Percentiles rank a stretch among this genome's conserved stretches.
Evolutionary conservation across 306 rosid genomes (phyloP).

Genomic region (Boehmeria nivea): DNA sequence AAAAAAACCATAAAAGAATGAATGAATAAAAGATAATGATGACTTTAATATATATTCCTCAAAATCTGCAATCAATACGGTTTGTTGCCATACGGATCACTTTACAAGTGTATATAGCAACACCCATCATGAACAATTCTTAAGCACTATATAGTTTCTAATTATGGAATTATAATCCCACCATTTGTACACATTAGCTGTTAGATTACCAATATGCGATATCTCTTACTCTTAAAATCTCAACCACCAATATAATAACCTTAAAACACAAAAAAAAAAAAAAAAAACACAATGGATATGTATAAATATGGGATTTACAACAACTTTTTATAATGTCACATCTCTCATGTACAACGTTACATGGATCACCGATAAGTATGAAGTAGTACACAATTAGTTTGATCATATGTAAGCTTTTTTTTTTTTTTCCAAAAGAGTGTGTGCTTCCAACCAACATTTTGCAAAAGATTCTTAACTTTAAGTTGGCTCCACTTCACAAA

Average conservation of each 20-base stretch:
- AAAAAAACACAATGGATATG: background rate
- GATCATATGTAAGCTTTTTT: background rate
- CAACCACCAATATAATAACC: background rate
- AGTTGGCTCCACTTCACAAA: conserved; percentile 55
- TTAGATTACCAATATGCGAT: background rate
- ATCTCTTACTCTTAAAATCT: background rate
- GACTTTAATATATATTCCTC: background rate
- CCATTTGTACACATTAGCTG: background rate
- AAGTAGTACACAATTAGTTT: background rate
- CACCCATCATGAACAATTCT: background rate
- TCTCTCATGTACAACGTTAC: no score
- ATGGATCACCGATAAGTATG: no score
- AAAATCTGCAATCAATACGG: conserved; percentile 10
- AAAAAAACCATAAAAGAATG: no score
- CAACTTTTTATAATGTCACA: no score
- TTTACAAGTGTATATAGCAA: conserved; percentile 3
- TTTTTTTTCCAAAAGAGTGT: conserved; percentile 10
- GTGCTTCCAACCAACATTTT: conserved; percentile 39
- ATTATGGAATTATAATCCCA: background rate
- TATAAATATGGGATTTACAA: no score
- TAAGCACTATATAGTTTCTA: background rate
- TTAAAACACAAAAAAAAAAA: background rate
- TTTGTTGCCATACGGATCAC: conserved; percentile 5
- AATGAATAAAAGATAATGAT: no score
- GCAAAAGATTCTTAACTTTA: conserved; percentile 53